Conservation (phyloP, 495 filamentous ascomycete genomes). For the Staphylotrichum tortipilum region DNA sequence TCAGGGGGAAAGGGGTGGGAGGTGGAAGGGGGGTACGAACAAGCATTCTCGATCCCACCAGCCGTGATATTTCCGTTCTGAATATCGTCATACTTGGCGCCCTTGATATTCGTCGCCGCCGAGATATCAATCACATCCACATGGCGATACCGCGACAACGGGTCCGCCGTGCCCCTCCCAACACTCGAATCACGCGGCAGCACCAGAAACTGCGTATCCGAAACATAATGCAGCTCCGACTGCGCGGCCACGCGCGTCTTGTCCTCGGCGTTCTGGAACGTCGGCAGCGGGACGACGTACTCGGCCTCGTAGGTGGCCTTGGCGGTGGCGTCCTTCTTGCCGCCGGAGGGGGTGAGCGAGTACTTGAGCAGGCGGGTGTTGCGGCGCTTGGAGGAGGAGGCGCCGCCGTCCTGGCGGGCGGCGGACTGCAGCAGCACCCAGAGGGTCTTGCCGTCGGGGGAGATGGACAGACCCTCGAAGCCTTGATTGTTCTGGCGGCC, state of each 20-base stretch:
- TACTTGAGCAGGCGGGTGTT: conserved; percentile 59
- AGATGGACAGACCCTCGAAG: conserved; percentile 63
- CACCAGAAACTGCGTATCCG: conserved; percentile 56
- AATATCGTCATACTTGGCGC: conserved; percentile 42
- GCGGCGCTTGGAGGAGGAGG: conserved; percentile 29
- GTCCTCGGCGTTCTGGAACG: conserved; percentile 36
- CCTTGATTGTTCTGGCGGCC: conserved; percentile 68
- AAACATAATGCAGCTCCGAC: conserved; percentile 61
- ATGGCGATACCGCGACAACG: conserved; percentile 58
- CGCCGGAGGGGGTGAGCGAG: conserved; percentile 16
- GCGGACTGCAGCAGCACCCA: conserved; percentile 65
- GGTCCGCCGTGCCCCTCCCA: conserved; percentile 48
- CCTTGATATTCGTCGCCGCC: conserved; percentile 57
- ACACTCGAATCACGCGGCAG: conserved; percentile 57
- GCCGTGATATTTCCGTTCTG: conserved; percentile 4
- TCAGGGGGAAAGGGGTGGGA: too few species aligned
- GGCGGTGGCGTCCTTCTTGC: conserved; percentile 23
- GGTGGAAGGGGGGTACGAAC: too few species aligned
- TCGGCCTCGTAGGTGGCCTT: conserved; percentile 44
- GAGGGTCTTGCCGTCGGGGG: conserved; percentile 54
- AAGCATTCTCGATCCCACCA: background rate
- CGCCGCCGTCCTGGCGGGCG: conserved; percentile 51
- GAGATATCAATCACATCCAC: conserved; percentile 64
- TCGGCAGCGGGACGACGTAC: conserved; percentile 60
- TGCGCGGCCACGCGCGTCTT: conserved; percentile 52